Evolutionary conservation across 2,329 filamentous ascomycete genomes (phyloP), one percentile per base, ranked within the genome.

Genomic region (Penicillium sp.): DNA sequence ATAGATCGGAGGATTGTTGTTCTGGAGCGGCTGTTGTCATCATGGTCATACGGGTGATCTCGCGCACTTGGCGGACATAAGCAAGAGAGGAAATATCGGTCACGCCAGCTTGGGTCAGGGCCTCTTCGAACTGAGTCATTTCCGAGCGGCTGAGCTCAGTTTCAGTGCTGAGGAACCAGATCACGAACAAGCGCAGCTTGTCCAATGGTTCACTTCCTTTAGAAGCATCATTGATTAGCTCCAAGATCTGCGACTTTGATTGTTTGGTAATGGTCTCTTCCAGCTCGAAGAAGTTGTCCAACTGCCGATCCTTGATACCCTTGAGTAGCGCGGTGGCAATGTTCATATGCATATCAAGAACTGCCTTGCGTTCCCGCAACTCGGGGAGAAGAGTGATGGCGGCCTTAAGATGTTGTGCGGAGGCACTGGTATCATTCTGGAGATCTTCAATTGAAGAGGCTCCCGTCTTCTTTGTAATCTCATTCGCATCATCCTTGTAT

Each of bases 271-370:
- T 89, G 65, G 88, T 91, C 74, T 97, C 93, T 73, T 99, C 95
- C 6, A 96, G 80, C 72, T 97, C 91, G 78, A 95, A 99, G 76
- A 90, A 99, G 73, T 94, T 94, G 73, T 99, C 94, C 6, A 99
- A 81, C 74, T 97, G 93, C 17, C 94, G 87, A 67, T 96, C 91
- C 73, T 97, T 97, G 75, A 97, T 96, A 1, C 92, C 93, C 67
- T 87, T 85, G 56, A 89, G 76, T 10, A 89, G 73, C 1, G 91
- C 90, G 1, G 93, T 93, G 4, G 95, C 82, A 58, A 97, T 96
- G 72, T 96, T 97, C 94, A 99, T 99, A 74, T 99, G 94, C 90
- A 97, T 97, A 72, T 97, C 94, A 6, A 99, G 84, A 21, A 89
- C 84, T n/a, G 88, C 87, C 73, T 99, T 99, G 58, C 94, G 87